Base-by-base conservation (phyloP, 2,329 filamentous ascomycete species). In the Cercospora berteroae region DNA sequence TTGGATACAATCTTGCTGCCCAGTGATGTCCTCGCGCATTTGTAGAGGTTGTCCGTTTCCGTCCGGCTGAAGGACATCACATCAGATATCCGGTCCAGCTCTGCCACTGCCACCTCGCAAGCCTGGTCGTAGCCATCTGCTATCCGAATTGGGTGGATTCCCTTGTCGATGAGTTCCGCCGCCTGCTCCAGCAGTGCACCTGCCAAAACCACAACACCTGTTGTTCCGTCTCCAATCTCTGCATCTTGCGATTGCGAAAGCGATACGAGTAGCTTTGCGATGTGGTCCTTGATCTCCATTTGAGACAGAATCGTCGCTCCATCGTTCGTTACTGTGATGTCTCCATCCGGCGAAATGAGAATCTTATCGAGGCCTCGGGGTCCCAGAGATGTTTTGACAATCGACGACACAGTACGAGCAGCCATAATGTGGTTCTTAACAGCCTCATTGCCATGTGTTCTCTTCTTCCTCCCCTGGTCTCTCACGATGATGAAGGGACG, bases 1-100 rank as follows among this genome's bases (percentile, higher is more conserved):
- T 97, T 99, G 79, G 94, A 98, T 60, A 99, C 95, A 78, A 99
- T 99, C 85, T 99, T 99, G 86, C 93, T 97, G 74, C 96, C 95
- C 79, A 99, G 83, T 81, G 93, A 95, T 70, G 95, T 99, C 82
- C 93, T 93, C 67, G 95, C 95, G 36, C 98, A 95, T 85, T 95
- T 95, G 81, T 95, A 86, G 48, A 99, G 86, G 83, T 98, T 97
- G 74, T 88, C 83, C 66, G 90, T 96, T 75, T 96, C 84, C 20
- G 91, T 88, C 76, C 86, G 90, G 75, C 88, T 88, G 81, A 99
- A 99, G 67, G 92, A 85, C 75, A 99, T 93, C 67, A 89, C 88
- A 79, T 99, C 96, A 74, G 93, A 94, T 80, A 99, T 97, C 77
- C 87, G 89, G 81, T 99, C 95, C 61, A 99, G 86, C 83, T 97